Evolutionary conservation across 2,329 filamentous ascomycete species (phyloP).

Genomic region (Fusarium piperis): DNA sequence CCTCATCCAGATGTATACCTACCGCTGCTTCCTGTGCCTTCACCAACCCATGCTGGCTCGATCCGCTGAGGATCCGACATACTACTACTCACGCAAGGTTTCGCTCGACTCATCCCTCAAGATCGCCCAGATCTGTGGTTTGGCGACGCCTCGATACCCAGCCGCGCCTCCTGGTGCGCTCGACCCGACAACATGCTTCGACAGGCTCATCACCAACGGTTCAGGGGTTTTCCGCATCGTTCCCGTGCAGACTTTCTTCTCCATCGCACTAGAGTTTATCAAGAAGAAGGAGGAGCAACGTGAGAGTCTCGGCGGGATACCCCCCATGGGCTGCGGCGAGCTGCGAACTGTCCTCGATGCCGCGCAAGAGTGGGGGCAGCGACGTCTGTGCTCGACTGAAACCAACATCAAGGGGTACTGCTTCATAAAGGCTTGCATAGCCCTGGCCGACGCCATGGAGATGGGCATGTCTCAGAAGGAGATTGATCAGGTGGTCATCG

Average conservation of each 20-base stretch:
- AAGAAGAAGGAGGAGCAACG: slow-evolving; percentile 55
- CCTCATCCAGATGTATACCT: slow-evolving; percentile 54
- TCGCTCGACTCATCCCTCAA: slow-evolving; percentile 55
- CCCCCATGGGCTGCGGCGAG: slow-evolving; percentile 46
- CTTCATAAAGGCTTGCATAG: slow-evolving; percentile 45
- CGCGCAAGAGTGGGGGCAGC: slow-evolving; percentile 45
- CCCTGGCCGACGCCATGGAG: slow-evolving; percentile 50
- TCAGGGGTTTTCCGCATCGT: slow-evolving; percentile 56
- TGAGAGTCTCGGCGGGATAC: slow-evolving; percentile 42
- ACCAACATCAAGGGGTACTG: slow-evolving; percentile 55
- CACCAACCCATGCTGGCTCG: slow-evolving; percentile 61
- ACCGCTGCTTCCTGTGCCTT: slow-evolving; percentile 61
- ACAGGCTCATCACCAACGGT: slow-evolving; percentile 52
- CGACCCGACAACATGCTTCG: slow-evolving; percentile 46
- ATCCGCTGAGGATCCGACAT: slow-evolving; percentile 57
- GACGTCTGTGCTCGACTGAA: slow-evolving; percentile 53
- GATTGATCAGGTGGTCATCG: slow-evolving; percentile 45
- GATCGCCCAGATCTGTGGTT: slow-evolving; percentile 45
- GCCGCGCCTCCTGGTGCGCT: slow-evolving; percentile 19
- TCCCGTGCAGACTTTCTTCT: slow-evolving; percentile 51
- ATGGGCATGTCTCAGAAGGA: slow-evolving; percentile 42
- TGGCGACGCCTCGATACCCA: slow-evolving; percentile 34
- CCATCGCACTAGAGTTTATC: slow-evolving; percentile 58
- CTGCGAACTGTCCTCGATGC: slow-evolving; percentile 45
- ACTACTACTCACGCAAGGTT: slow-evolving; percentile 64